Evolutionary conservation across 2,329 filamentous ascomycete genomes (phyloP), one percentile per base, ranked within the genome.

Genomic region (Dryadomyces sulphureus): DNA sequence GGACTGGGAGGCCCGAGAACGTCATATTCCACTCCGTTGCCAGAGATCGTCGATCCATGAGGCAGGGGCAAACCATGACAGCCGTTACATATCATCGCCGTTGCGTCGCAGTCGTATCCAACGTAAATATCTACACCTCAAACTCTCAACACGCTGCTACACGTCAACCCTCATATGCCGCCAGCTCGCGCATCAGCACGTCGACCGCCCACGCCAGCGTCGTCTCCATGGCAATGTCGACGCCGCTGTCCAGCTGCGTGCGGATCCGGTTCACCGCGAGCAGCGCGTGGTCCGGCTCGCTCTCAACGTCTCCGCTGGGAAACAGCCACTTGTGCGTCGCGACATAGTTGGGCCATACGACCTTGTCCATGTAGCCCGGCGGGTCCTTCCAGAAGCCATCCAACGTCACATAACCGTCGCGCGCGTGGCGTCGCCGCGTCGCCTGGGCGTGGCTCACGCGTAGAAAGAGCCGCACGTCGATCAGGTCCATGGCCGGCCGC

Each of bases 371-470:
- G 60, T 96, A 98, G 0, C 86, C 89, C 0, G 87, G 87, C 0
- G 92, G 92, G 61, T 98, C 92, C 47, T 80, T 73, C 92, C 92
- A 98, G 65, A 95, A 98, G 24, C 89, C 90, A 57, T 95, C 79
- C 5, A 83, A 62, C 3, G 85, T 90, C 25, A 87, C 83, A 60
- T 92, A 92, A 11, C 84, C 84, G 53, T 73, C 77, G 45, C 85
- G 67, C 0, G 77, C 77, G 57, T 83, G 77, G 25, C 85, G 67
- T 21, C 85, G 70, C 30, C 67, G 63, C 56, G 81, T 83, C 3
- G 81, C 81, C 36, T 65, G 73, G 12, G 65, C 65, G 49, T 81
- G 80, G 24, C 76, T 74, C 2, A 84, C 82, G 0, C 79, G 75
- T 17, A 96, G 64, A 55, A 96, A 90, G 4, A 96, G 63, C 55